Evolutionary conservation across 1,284 basidiomycete genomes (phyloP).

Genomic region (Ganoderma leucocontextum): DNA sequence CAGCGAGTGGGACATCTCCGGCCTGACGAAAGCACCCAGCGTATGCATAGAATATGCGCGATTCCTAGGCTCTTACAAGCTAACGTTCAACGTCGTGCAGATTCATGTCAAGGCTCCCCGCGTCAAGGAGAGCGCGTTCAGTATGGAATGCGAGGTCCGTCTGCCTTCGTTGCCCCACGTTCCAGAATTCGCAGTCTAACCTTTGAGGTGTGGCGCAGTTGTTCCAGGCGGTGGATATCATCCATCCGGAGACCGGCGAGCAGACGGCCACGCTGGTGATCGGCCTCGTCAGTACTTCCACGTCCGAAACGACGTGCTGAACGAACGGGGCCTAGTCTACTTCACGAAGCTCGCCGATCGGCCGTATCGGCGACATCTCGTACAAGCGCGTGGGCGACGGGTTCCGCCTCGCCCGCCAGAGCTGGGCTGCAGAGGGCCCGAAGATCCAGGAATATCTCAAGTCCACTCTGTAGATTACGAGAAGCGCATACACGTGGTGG

Average conservation of each 20-base stretch:
- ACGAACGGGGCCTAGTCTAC: constrained; percentile 59
- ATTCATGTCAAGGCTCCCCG: constrained; percentile 65
- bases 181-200: not conserved
- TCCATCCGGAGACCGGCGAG: constrained; percentile 48
- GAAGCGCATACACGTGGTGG: no score
- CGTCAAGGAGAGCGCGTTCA: constrained; percentile 76
- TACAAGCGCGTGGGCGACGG: constrained; percentile 63
- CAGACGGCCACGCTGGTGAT: constrained; percentile 67
- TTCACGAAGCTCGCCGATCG: constrained; percentile 65
- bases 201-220: constrained; percentile 45
- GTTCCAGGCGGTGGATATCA: constrained; percentile 65
- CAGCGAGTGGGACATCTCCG: constrained; percentile 79
- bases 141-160: constrained; percentile 75
- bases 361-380: constrained; percentile 69
- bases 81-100: constrained; percentile 16
- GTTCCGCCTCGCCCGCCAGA: constrained; percentile 63
- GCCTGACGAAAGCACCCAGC: constrained; percentile 68
- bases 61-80: not conserved
- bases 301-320: constrained; percentile 61
- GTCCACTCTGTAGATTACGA: not conserved
- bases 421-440: constrained; percentile 54
- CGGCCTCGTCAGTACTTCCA: constrained; percentile 71
- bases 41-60: constrained; percentile 44
- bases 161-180: constrained; percentile 10
- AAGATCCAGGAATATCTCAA: constrained; percentile 29